A percentile compares a stretch with the other conserved stretches of the same genome.
These are phyloP conservation scores for Ormosia semicastrata DNA, from an alignment of 306 rosid species.

Conservation along the genomic window DNA sequence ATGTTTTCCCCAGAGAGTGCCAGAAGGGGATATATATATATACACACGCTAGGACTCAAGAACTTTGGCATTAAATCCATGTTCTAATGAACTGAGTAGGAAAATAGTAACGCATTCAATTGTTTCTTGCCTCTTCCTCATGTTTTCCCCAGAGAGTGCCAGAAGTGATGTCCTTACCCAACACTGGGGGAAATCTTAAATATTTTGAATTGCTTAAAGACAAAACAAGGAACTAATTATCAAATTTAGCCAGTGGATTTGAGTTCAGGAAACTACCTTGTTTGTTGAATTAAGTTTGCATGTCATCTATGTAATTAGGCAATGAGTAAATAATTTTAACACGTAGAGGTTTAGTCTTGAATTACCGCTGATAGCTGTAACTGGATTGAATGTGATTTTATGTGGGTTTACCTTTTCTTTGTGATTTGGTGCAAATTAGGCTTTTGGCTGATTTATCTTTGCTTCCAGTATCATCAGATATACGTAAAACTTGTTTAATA, in stretches of 20 bases:
- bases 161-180: constrained; percentile 69
- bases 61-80: not conserved
- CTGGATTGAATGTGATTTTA: not conserved
- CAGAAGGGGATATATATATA: too few species aligned
- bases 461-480: not conserved
- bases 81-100: not conserved
- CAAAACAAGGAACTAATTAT: constrained; percentile 58
- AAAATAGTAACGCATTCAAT: not conserved
- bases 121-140: not conserved
- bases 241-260: not conserved
- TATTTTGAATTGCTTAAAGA: constrained; percentile 67
- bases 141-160: constrained; percentile 48
- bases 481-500: too few species aligned
- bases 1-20: constrained; percentile 44
- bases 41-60: too few species aligned
- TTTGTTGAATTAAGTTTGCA: not conserved
- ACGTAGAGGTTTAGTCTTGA: not conserved
- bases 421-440: not conserved
- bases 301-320: not conserved
- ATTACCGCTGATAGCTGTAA: not conserved
- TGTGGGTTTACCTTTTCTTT: too few species aligned
- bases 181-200: constrained; percentile 58
- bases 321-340: not conserved
- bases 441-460: not conserved
- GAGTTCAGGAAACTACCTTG: not conserved